Conservation (phyloP, 1,139 yeast species). For the Candida glucosophila region DNA sequence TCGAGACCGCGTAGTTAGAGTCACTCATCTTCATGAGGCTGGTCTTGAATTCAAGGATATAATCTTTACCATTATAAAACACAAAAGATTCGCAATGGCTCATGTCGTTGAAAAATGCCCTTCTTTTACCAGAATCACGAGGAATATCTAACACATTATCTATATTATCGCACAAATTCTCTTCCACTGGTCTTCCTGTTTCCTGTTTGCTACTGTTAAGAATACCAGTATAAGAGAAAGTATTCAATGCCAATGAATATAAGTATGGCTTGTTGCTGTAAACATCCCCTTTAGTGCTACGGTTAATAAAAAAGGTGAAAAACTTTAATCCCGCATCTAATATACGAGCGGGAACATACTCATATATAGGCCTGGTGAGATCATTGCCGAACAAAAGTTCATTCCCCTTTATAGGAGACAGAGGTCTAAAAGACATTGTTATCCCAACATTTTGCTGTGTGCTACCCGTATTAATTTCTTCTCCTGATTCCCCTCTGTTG, state of each 20-base stretch:
- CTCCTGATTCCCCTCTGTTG: conserved; percentile 6
- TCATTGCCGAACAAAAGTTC: conserved; percentile 62
- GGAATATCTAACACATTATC: conserved; percentile 22
- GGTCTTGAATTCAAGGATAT: conserved; percentile 32
- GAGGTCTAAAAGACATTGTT: conserved; percentile 31
- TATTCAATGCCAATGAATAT: conserved; percentile 54
- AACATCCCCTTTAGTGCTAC: conserved; percentile 56
- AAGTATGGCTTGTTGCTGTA: conserved; percentile 53
- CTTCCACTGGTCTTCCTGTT: conserved; percentile 1
- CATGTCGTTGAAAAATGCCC: conserved; percentile 22
- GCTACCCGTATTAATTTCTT: conserved; percentile 1
- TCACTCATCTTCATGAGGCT: conserved; percentile 32
- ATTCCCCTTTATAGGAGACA: conserved; percentile 37
- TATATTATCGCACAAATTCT: conserved; percentile 13
- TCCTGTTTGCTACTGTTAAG: conserved; percentile 1
- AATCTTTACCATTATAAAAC: conserved; percentile 17
- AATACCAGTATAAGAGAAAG: conserved; percentile 34
- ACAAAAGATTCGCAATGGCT: conserved; percentile 23
- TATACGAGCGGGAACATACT: conserved; percentile 45
- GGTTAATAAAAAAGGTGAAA: conserved; percentile 52
- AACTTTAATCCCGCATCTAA: conserved; percentile 44
- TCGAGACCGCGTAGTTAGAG: conserved; percentile 31
- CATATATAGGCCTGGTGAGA: conserved; percentile 50
- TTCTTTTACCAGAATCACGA: conserved; percentile 20
- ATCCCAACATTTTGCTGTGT: conserved; percentile 19